Evolutionary conservation across 345 rosid genomes (phyloP).

Genomic region (Cochlearia excelsa): DNA sequence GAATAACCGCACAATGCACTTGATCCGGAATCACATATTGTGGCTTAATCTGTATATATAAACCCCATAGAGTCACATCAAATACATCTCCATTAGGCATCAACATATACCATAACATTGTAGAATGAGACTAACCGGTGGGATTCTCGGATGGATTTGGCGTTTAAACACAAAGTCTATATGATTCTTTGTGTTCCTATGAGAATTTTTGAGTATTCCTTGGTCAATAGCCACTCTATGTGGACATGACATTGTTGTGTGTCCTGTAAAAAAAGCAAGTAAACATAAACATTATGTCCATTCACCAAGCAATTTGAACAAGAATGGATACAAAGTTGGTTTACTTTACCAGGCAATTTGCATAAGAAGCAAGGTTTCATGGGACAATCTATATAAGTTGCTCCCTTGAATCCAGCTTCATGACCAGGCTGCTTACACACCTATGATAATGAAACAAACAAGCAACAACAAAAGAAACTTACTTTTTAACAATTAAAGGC

Average conservation of each 20-base stretch:
- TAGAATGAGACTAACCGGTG: conserved; percentile 40
- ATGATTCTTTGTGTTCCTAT: conserved; percentile 49
- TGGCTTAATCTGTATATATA: conserved; percentile 58
- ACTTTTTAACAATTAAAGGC: conserved; percentile 3
- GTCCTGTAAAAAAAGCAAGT: conserved; percentile 50
- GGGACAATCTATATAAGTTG: conserved; percentile 88
- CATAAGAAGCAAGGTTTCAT: conserved; percentile 97
- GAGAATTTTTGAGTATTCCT: conserved; percentile 60
- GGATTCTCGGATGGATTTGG: conserved; percentile 57
- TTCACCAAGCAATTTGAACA: not conserved
- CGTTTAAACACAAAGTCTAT: conserved; percentile 74
- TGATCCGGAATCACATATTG: conserved; percentile 72
- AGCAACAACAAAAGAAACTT: not conserved
- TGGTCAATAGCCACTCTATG: conserved; percentile 65
- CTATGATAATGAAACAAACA: conserved; percentile 40
- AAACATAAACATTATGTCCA: not conserved
- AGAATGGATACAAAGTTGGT: not conserved
- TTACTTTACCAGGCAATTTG: conserved; percentile 78
- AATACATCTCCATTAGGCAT: not conserved
- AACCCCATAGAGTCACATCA: not conserved
- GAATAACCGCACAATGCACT: conserved; percentile 80
- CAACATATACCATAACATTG: not conserved
- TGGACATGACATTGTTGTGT: conserved; percentile 84
- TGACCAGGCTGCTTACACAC: conserved; percentile 89
- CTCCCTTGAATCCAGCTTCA: conserved; percentile 95